Conservation (phyloP, 176 grass and related monocot genomes). For the Echinochloa phyllopogon region DNA sequence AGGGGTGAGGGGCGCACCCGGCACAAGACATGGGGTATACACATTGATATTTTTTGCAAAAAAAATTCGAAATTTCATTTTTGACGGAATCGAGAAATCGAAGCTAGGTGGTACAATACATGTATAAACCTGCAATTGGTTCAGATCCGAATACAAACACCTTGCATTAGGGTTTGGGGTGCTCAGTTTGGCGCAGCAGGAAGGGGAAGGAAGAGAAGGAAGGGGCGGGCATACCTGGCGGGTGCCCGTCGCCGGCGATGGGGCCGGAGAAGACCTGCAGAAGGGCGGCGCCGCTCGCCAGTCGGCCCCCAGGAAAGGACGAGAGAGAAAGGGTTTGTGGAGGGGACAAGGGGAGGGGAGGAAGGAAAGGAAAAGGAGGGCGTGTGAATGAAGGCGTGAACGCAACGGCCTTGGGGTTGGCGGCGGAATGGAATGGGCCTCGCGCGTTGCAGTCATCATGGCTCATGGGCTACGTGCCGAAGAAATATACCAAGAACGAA, state of each 20-base stretch:
- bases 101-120: not conserved
- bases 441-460: not conserved
- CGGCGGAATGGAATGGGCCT: not conserved
- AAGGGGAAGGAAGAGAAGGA: not conserved
- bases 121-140: not conserved
- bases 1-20: not conserved
- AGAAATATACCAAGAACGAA: too few species aligned
- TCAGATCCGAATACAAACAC: not conserved
- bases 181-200: not conserved
- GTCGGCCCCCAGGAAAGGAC: not conserved
- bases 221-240: not conserved
- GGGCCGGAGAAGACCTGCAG: not conserved
- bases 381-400: not conserved
- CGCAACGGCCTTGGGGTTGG: not conserved
- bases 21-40: not conserved
- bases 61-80: not conserved
- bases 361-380: not conserved
- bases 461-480: not conserved
- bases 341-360: not conserved
- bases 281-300: not conserved
- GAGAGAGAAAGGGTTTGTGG: not conserved
- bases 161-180: conserved; percentile 8
- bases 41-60: not conserved
- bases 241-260: not conserved
- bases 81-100: not conserved